Base-by-base conservation (phyloP, 441 rosid species). In the Arabidopsis hybrid region DNA sequence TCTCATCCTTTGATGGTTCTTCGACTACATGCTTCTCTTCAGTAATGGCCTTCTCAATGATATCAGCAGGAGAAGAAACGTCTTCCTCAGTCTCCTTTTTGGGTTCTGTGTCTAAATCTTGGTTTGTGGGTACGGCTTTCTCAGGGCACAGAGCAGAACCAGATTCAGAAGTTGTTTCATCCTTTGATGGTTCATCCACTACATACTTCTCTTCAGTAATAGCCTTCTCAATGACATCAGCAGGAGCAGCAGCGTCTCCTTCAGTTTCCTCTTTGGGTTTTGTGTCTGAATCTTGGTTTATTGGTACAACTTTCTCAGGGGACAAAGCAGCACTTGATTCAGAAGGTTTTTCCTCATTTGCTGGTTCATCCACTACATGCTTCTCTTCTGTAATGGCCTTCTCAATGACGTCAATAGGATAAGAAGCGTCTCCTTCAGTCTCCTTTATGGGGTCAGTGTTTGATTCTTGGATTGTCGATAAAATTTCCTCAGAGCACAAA, bases 1-100 rank as follows among this genome's bases (percentile, higher is more conserved):
- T 45, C 35, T 68, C 83, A 38, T 56, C 73, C 61, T 76, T 72
- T 50, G 61, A 17, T 64, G 66, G 47, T 55, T 12, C 75, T 0
- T 69, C 79, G 6, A 65, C 67, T 21, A 71, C 76, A 71, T 58
- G 72, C 67, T 76, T 76, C 50, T 71, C 80, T 34, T 76, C 76
- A 49, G 76, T 8, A 2, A 64, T 65, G 16, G 46, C 63, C 66
- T 71, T 77, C 67, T 71, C 76, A 49, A 50, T 42, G 50, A 57
- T 40, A 14, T 31, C 39, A 38, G 17, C 11, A 26, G 45, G 31
- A 47, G 71, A 4, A 26, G 75, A 62, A 56, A 40, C 56, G 2
- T 63, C 67, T 31, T 6, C 71, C 53, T 64, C 57, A 21, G 51
- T 39, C 51, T 71, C 53, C 52, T 71, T 60, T 77, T 51, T 9